Evolutionary conservation across 371 early-diverging fungal genomes (phyloP).

Genomic region (Saksenaea vasiformis): DNA sequence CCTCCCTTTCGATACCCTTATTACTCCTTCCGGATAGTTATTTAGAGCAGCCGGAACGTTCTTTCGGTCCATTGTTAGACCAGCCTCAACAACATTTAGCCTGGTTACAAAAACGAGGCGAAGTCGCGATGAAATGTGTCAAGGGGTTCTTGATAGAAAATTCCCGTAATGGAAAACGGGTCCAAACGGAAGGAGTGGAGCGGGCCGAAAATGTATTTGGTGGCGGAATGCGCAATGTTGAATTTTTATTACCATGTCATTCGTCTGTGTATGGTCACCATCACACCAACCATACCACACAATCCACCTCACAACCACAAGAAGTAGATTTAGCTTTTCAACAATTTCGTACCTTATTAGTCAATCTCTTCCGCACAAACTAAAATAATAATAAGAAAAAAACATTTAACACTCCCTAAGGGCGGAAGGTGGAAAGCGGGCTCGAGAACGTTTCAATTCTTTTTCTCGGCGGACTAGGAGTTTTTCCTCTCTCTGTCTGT

Average conservation of each 20-base stretch:
- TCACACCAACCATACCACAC: neutral
- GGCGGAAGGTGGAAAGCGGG: neutral
- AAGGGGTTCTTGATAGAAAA: slow-evolving; percentile 65
- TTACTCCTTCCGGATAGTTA: slow-evolving; percentile 64
- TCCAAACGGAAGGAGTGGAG: slow-evolving; percentile 29
- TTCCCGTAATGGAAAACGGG: slow-evolving; percentile 44
- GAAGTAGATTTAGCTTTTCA: slow-evolving; percentile 43
- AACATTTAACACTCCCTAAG: neutral
- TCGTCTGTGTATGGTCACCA: slow-evolving; percentile 26
- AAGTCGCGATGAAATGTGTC: slow-evolving; percentile 63
- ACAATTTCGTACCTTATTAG: slow-evolving; percentile 38
- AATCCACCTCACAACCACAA: slow-evolving; percentile 12
- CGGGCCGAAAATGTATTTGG: slow-evolving; percentile 38
- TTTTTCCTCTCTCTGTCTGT: neutral
- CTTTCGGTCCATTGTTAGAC: slow-evolving; percentile 19
- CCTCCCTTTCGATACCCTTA: slow-evolving; percentile 66
- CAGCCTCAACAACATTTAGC: slow-evolving; percentile 16
- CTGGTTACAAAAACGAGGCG: slow-evolving; percentile 55
- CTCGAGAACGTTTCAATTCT: neutral
- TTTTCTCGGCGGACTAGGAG: neutral
- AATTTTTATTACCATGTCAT: slow-evolving; percentile 44
- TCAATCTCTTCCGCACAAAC: slow-evolving; percentile 42
- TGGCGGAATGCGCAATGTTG: slow-evolving; percentile 40
- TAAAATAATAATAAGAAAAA: slow-evolving; percentile 9
- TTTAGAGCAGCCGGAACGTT: slow-evolving; percentile 39